Evolutionary conservation across 2,329 filamentous ascomycete genomes (phyloP).

Genomic region (Verticillium longisporum): DNA sequence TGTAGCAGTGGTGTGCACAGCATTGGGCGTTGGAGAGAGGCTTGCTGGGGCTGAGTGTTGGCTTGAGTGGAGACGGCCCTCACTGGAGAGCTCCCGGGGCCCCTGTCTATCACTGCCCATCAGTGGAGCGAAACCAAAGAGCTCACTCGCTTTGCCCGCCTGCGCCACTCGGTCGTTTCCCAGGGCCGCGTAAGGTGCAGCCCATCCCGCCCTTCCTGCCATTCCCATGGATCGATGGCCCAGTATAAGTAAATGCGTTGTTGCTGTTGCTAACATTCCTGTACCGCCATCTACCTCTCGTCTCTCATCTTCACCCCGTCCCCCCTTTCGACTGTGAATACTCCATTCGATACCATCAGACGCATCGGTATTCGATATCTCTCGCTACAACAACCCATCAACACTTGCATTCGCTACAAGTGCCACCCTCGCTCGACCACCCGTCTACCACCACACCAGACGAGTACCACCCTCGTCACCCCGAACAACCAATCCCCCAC

Average conservation of each 20-base stretch:
- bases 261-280: neutral
- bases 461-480: constrained; percentile 2
- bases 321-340: neutral
- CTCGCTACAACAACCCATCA: neutral
- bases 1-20: neutral
- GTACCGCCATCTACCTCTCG: neutral
- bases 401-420: neutral
- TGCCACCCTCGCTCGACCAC: neutral
- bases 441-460: neutral
- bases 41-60: neutral
- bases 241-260: neutral
- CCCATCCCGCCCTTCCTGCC: neutral
- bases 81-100: neutral
- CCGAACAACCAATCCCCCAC: neutral
- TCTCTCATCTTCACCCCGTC: neutral
- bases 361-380: neutral
- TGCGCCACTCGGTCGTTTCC: neutral
- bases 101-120: constrained; percentile 1
- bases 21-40: neutral
- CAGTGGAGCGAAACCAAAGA: neutral
- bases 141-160: neutral
- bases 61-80: neutral
- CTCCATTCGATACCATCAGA: neutral
- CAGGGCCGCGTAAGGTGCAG: neutral
- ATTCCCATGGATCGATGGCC: neutral